Evolutionary conservation across 495 filamentous ascomycete species (phyloP).

Genomic region (Xylaria bambusicola): DNA sequence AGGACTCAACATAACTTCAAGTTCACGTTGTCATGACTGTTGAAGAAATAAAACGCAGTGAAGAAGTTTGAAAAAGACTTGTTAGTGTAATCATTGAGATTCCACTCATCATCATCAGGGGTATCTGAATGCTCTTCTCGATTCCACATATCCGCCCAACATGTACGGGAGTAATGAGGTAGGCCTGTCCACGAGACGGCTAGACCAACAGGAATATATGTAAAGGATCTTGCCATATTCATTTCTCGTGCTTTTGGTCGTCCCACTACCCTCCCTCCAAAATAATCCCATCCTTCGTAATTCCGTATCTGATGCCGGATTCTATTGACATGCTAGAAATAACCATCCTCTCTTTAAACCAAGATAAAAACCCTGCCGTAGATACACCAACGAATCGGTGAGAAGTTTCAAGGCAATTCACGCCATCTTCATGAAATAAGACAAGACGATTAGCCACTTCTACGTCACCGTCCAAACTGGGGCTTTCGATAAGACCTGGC

Average conservation of each 20-base stretch:
- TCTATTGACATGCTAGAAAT: conserved; percentile 17
- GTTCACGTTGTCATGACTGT: not conserved
- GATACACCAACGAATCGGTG: too few relatives aligned
- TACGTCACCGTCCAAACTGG: conserved; percentile 76
- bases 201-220: conserved; percentile 13
- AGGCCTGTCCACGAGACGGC: not conserved
- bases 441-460: not conserved
- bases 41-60: not conserved
- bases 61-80: not conserved
- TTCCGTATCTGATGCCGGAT: conserved; percentile 10
- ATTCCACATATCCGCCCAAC: conserved; percentile 2
- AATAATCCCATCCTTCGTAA: not conserved
- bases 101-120: conserved; percentile 16
- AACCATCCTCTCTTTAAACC: not conserved
- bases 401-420: not conserved
- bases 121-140: conserved; percentile 8
- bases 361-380: too few relatives aligned
- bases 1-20: not conserved
- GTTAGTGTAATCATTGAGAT: conserved; percentile 11
- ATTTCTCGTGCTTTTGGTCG: conserved; percentile 13
- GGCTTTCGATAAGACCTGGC: conserved; percentile 83
- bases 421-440: too few relatives aligned
- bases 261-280: not conserved
- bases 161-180: not conserved
- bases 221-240: conserved; percentile 20